Percentiles rank a stretch among this genome's conserved stretches.
Conservation (phyloP, 2,329 filamentous ascomycete genomes). For the Pseudocercospora pini-densiflorae region DNA sequence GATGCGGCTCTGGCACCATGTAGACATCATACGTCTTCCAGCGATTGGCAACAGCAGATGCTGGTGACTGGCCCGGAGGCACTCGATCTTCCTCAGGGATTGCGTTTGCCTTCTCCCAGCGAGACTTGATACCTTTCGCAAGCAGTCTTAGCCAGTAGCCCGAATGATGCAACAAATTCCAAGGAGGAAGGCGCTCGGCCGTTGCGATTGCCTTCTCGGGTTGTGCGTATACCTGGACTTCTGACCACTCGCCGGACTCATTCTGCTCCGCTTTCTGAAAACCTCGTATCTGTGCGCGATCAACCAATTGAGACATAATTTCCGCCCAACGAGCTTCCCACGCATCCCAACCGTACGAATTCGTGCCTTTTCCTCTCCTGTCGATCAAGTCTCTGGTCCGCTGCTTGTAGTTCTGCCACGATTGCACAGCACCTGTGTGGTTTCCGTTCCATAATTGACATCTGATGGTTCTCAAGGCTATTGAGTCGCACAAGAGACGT, state of each 20-base stretch:
- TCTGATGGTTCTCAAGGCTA: conserved; percentile 79
- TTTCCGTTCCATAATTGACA: conserved; percentile 81
- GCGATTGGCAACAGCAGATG: conserved; percentile 59
- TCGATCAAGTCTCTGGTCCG: conserved; percentile 79
- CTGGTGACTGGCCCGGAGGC: conserved; percentile 59
- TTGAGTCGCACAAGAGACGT: conserved; percentile 80
- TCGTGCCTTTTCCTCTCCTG: conserved; percentile 79
- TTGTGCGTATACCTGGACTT: conserved; percentile 46
- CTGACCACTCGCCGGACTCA: conserved; percentile 20
- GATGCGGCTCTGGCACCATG: conserved; percentile 62
- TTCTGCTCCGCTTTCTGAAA: conserved; percentile 39
- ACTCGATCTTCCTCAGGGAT: conserved; percentile 64
- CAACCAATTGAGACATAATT: conserved; percentile 64
- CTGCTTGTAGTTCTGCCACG: conserved; percentile 78
- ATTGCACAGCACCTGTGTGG: conserved; percentile 76
- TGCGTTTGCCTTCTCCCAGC: conserved; percentile 57
- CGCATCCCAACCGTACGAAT: conserved; percentile 90
- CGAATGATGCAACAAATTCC: conserved; percentile 64
- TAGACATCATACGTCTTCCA: conserved; percentile 63
- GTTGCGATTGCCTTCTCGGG: conserved; percentile 57
- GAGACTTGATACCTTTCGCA: conserved; percentile 55
- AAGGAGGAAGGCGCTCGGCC: conserved; percentile 58
- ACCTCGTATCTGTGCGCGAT: conserved; percentile 54
- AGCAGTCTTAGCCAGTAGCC: conserved; percentile 65
- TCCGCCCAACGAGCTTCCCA: conserved; percentile 81